A percentile compares a stretch with the other conserved stretches of the same genome.
These are phyloP conservation scores for Podospora bellae-mahoneyi DNA, from an alignment of 495 filamentous ascomycete genomes.

Conservation along the genomic window DNA sequence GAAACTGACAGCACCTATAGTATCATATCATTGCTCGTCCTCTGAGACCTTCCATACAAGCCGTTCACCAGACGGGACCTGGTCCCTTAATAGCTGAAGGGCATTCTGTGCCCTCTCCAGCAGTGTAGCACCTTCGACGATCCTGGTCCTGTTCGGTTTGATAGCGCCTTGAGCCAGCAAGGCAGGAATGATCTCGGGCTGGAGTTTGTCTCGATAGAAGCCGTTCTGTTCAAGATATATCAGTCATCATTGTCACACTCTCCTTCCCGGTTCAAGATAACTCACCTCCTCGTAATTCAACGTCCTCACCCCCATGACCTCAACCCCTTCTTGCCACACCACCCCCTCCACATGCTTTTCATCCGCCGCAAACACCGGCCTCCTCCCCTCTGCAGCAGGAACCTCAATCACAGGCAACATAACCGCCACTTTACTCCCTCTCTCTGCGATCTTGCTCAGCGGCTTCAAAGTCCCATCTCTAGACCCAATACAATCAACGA, in stretches of 20 bases:
- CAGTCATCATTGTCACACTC: background rate
- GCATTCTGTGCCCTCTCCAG: slow-evolving; percentile 49
- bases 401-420: slow-evolving; percentile 52
- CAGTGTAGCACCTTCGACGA: slow-evolving; percentile 48
- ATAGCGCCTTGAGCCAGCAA: slow-evolving; percentile 45
- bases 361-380: slow-evolving; percentile 48
- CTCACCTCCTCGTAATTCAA: slow-evolving; percentile 46
- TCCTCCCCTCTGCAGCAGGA: slow-evolving; percentile 35
- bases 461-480: slow-evolving; percentile 39
- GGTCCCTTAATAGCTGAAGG: slow-evolving; percentile 38
- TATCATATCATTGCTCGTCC: slow-evolving; percentile 12
- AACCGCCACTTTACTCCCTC: slow-evolving; percentile 46
- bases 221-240: slow-evolving; percentile 39
- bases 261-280: background rate
- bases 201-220: slow-evolving; percentile 45
- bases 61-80: slow-evolving; percentile 48
- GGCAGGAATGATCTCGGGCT: slow-evolving; percentile 48
- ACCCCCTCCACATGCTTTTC: slow-evolving; percentile 26
- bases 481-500: slow-evolving; percentile 56
- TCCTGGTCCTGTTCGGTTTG: slow-evolving; percentile 44
- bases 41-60: slow-evolving; percentile 47
- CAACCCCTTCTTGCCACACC: slow-evolving; percentile 47
- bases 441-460: slow-evolving; percentile 42
- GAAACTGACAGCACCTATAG: background rate
- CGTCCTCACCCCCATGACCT: slow-evolving; percentile 48